These are phyloP conservation scores for Magnusiomyces clavatus DNA, from an alignment of 1,139 yeast genomes.

Conservation along the genomic window DNA sequence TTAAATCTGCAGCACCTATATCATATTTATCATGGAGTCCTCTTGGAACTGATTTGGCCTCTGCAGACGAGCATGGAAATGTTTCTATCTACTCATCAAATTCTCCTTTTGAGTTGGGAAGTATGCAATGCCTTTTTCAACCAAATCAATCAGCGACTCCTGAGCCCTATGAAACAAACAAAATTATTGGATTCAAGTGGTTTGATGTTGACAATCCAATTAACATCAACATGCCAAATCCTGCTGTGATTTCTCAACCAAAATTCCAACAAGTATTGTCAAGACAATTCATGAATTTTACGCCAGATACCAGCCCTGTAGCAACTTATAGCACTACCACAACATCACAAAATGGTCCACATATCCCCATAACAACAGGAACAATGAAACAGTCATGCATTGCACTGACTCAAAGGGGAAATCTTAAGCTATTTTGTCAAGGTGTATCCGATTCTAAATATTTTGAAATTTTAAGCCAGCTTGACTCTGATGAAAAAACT, in stretches of 20 bases:
- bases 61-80: constrained; percentile 36
- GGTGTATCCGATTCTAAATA: constrained; percentile 24
- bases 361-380: constrained; percentile 47
- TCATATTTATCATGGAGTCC: constrained; percentile 37
- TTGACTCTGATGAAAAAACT: constrained; percentile 16
- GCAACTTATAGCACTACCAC: background rate
- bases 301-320: constrained; percentile 5
- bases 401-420: constrained; percentile 58
- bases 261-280: constrained; percentile 23
- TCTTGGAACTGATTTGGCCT: constrained; percentile 36
- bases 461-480: constrained; percentile 23
- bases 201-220: constrained; percentile 58
- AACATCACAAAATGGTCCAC: constrained; percentile 44
- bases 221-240: constrained; percentile 26
- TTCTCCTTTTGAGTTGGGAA: constrained; percentile 20
- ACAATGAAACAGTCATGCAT: constrained; percentile 65
- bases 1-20: constrained; percentile 23
- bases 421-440: constrained; percentile 36
- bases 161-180: constrained; percentile 22
- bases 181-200: constrained; percentile 57
- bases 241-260: constrained; percentile 18
- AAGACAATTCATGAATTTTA: constrained; percentile 29
- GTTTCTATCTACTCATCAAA: constrained; percentile 28
- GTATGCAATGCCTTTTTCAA: constrained; percentile 21
- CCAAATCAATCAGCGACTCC: constrained; percentile 13